These are phyloP conservation scores for Penicillium roqueforti DNA, from an alignment of 495 filamentous ascomycete species.

Conservation along the genomic window DNA sequence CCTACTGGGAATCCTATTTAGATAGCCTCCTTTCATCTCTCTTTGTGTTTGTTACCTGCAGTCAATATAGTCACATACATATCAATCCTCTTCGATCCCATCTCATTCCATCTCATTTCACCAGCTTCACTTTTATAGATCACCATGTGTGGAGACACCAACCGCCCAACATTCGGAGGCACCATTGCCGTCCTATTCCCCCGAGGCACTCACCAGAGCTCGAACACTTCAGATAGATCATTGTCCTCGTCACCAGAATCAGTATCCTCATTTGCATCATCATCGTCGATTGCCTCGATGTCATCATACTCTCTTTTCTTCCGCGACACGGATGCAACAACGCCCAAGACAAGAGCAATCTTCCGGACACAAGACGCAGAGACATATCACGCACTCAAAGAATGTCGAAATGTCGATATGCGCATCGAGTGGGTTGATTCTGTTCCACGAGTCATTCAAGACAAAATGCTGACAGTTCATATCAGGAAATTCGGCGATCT, in stretches of 20 bases:
- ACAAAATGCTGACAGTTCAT: constrained; percentile 4
- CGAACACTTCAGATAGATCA: constrained; percentile 18
- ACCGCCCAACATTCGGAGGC: constrained; percentile 21
- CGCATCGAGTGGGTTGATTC: constrained; percentile 34
- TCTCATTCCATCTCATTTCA: not conserved
- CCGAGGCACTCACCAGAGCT: constrained; percentile 13
- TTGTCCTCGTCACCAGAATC: constrained; percentile 30
- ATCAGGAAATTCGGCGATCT: constrained; percentile 37
- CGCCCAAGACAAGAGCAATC: constrained; percentile 23
- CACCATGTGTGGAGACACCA: constrained; percentile 25
- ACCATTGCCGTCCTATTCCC: constrained; percentile 30
- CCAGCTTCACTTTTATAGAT: constrained; percentile 5
- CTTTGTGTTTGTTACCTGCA: not conserved
- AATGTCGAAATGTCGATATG: constrained; percentile 22
- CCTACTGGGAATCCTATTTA: not conserved
- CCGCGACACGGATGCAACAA: constrained; percentile 18
- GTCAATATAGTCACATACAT: not conserved
- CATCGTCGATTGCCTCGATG: constrained; percentile 13
- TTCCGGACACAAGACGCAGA: constrained; percentile 28
- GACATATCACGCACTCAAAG: constrained; percentile 16
- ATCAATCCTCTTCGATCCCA: not conserved
- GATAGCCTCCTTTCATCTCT: not conserved
- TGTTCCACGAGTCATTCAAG: not conserved
- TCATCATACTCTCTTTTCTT: constrained; percentile 38
- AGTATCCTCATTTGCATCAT: constrained; percentile 14